These are phyloP conservation scores for Stachybotrys elegans DNA, from an alignment of 2,329 filamentous ascomycete species.

Conservation along the genomic window DNA sequence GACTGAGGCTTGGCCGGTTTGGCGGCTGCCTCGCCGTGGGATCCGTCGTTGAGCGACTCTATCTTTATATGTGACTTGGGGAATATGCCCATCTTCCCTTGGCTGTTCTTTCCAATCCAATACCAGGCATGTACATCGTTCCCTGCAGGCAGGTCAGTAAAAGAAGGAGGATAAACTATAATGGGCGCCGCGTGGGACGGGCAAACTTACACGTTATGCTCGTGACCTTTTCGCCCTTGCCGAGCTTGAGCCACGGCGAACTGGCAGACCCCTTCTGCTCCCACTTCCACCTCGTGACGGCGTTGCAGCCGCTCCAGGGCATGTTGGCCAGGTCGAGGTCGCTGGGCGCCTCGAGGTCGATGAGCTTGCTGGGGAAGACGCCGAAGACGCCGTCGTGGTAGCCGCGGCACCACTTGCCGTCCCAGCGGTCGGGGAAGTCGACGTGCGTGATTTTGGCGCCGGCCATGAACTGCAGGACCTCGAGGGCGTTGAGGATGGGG, in stretches of 20 bases:
- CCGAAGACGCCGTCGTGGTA: constrained; percentile 25
- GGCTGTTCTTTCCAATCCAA: constrained; percentile 29
- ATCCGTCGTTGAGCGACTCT: constrained; percentile 8
- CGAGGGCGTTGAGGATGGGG: constrained; percentile 13
- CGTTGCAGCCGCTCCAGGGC: constrained; percentile 13
- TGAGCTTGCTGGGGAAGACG: constrained; percentile 15
- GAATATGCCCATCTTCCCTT: constrained; percentile 28
- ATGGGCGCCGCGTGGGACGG: not conserved
- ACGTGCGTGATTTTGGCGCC: constrained; percentile 25
- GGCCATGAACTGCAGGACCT: constrained; percentile 33
- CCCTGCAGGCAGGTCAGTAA: no score
- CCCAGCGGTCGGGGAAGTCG: constrained; percentile 27
- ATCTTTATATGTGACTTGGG: constrained; percentile 15
- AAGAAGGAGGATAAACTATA: no score
- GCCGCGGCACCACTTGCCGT: constrained; percentile 27
- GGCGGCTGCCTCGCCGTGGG: not conserved
- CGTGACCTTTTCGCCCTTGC: constrained; percentile 44
- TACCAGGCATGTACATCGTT: constrained; percentile 27
- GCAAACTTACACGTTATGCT: constrained; percentile 32
- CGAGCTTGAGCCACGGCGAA: constrained; percentile 22
- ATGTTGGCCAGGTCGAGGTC: constrained; percentile 12
- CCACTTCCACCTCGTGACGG: constrained; percentile 26
- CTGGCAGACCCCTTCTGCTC: constrained; percentile 13
- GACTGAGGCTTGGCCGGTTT: not conserved
- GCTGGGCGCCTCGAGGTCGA: constrained; percentile 19